A percentile compares a stretch with the other conserved stretches of the same genome.
These are phyloP conservation scores for Plasmodium malariae DNA, from an alignment of 169 alveolate genomes.

Conservation along the genomic window DNA sequence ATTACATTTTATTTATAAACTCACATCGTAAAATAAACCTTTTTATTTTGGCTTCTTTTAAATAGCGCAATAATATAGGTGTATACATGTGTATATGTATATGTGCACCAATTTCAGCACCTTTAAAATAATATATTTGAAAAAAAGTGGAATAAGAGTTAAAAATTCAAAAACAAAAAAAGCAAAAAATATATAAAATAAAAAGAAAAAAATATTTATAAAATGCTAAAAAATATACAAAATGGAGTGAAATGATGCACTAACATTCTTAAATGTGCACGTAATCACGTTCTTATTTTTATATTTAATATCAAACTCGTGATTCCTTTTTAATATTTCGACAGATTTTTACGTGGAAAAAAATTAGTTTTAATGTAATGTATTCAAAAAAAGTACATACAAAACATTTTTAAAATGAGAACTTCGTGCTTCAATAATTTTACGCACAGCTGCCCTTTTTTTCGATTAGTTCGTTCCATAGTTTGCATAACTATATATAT, in stretches of 20 bases:
- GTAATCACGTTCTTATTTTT: not conserved
- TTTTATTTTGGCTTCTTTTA: not conserved
- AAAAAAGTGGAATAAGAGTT: not conserved
- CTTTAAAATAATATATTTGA: not conserved
- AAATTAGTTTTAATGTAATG: not conserved
- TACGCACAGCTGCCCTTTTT: too few species aligned
- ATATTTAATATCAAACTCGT: not conserved
- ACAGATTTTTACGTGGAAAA: not conserved
- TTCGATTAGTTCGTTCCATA: too few species aligned
- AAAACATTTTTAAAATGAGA: not conserved
- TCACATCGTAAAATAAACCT: too few species aligned
- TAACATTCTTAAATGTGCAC: not conserved
- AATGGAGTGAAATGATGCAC: not conserved
- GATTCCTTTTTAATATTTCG: not conserved
- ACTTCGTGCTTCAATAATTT: not conserved
- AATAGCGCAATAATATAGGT: not conserved
- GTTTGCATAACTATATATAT: too few species aligned
- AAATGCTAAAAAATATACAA: not conserved
- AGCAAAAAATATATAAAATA: too few species aligned
- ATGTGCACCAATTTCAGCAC: not conserved
- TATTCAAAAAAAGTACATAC: not conserved
- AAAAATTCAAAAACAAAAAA: not conserved
- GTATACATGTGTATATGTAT: not conserved
- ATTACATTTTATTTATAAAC: too few species aligned
- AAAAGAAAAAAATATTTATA: not conserved